Conservation (phyloP, 495 filamentous ascomycete genomes). For the Podospora sp. region DNA sequence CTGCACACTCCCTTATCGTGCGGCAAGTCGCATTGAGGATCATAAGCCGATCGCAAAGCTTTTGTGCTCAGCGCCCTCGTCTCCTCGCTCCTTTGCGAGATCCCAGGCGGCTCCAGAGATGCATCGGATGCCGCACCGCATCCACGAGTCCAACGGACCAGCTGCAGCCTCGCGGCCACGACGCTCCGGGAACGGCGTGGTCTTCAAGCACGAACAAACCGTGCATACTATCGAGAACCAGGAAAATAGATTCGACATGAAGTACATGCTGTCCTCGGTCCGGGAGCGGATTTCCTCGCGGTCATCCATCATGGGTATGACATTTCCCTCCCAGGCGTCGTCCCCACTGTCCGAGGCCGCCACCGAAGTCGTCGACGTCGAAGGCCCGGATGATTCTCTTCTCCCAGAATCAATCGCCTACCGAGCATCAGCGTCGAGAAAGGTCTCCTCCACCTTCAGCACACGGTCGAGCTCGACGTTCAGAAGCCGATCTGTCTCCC, state of each 20-base stretch:
- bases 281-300: conserved; percentile 24
- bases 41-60: neutral
- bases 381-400: neutral
- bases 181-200: neutral
- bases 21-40: no score
- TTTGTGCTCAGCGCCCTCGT: neutral
- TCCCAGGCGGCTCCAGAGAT: neutral
- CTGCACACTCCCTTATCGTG: no score
- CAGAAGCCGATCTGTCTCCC: neutral
- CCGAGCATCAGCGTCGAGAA: conserved; percentile 3
- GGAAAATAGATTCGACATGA: conserved; percentile 30
- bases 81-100: neutral
- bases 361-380: conserved; percentile 16
- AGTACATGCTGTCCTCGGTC: conserved; percentile 35
- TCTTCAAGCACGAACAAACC: conserved; percentile 17
- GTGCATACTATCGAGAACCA: conserved; percentile 28
- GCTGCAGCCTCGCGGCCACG: neutral
- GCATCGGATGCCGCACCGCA: neutral
- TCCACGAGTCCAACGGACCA: neutral
- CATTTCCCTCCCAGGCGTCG: conserved; percentile 8
- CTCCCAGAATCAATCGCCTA: conserved; percentile 7
- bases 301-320: neutral
- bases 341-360: conserved; percentile 23
- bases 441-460: neutral
- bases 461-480: neutral